Evolutionary conservation across 2,329 filamentous ascomycete genomes (phyloP).

Genomic region (Nemania bipapillata): DNA sequence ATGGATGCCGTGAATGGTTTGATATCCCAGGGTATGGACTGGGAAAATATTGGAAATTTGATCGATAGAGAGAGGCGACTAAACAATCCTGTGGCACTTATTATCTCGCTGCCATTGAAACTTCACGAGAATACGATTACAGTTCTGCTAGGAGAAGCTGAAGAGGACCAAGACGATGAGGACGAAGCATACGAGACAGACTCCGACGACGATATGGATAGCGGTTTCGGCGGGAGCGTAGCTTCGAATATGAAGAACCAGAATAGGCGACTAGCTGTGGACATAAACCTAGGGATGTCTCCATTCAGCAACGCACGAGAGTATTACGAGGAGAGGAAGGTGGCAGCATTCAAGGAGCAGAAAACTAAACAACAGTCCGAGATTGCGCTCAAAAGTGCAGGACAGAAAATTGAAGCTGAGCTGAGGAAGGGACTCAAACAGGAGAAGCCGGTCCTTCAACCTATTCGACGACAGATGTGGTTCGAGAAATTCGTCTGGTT

Average conservation of each 20-base stretch:
- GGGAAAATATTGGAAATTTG: slow-evolving; percentile 88
- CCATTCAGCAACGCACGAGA: slow-evolving; percentile 90
- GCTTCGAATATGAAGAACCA: slow-evolving; percentile 55
- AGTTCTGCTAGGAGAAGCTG: slow-evolving; percentile 77
- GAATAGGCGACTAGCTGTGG: slow-evolving; percentile 73
- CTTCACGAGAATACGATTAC: slow-evolving; percentile 91
- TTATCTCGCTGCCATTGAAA: slow-evolving; percentile 88
- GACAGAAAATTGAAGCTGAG: slow-evolving; percentile 86
- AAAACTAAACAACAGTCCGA: slow-evolving; percentile 85
- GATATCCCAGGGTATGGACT: slow-evolving; percentile 96
- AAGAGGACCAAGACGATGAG: slow-evolving; percentile 70
- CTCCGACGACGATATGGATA: slow-evolving; percentile 67
- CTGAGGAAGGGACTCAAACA: slow-evolving; percentile 89
- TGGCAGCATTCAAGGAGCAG: slow-evolving; percentile 84
- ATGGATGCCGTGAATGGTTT: slow-evolving; percentile 91
- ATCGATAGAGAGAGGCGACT: slow-evolving; percentile 86
- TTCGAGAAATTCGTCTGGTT: slow-evolving; percentile 98
- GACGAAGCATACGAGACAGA: slow-evolving; percentile 73
- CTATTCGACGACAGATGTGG: slow-evolving; percentile 86
- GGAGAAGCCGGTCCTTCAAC: slow-evolving; percentile 87
- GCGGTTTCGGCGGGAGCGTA: slow-evolving; percentile 56
- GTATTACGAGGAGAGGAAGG: slow-evolving; percentile 90
- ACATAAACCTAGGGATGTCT: slow-evolving; percentile 83
- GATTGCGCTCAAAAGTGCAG: slow-evolving; percentile 86
- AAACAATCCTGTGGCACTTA: slow-evolving; percentile 84